Evolutionary conservation across 2,329 filamentous ascomycete genomes (phyloP), one percentile per base, ranked within the genome.

Genomic region (Fusarium hainanense): DNA sequence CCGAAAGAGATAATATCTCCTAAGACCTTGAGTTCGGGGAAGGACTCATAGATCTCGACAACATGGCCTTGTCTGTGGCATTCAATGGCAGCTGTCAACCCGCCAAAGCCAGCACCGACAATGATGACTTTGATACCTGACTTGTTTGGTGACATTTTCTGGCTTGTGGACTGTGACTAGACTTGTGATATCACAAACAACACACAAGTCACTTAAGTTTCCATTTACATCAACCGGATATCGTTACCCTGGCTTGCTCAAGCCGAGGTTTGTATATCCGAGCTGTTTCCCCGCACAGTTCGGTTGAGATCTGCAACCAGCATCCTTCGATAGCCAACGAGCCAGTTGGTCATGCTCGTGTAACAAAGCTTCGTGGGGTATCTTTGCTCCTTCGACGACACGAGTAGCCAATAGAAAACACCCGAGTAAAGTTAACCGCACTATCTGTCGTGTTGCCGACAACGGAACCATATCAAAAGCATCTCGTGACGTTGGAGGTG

Each of bases 11-110:
- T 71, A 7, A 72, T 71, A 7, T 72, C 70, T 54, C 88, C 88
- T 0, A 90, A 82, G 6, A 81, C 78, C 70, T 89, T 90, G 57
- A 89, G 82, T 56, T 85, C 83, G 4, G 69, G 47, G 32, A 70
- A 71, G 1, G 69, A 57, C 41, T 71, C 69, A 7, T 70, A 57
- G 2, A 72, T 56, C 20, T 64, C 56, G 7, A 63, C 61, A n/a
- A 72, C 5, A 18, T 70, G 63, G 2, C 69, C 69, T 23, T 66
- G 62, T 18, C 54, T 46, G 3, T 67, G 54, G 11, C 69, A 70
- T 42, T 71, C 69, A 21, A 71, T 71, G 4, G 69, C 69, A 18
- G 69, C 62, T 16, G 69, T 70, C 8, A 71, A 20, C 0, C 69
- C 69, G 10, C 69, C 57, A 32, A 71, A 71, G 4, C 69, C 69